Evolutionary conservation across 768 basidiomycete genomes (phyloP).

Genomic region (Pulveroboletus sp.): DNA sequence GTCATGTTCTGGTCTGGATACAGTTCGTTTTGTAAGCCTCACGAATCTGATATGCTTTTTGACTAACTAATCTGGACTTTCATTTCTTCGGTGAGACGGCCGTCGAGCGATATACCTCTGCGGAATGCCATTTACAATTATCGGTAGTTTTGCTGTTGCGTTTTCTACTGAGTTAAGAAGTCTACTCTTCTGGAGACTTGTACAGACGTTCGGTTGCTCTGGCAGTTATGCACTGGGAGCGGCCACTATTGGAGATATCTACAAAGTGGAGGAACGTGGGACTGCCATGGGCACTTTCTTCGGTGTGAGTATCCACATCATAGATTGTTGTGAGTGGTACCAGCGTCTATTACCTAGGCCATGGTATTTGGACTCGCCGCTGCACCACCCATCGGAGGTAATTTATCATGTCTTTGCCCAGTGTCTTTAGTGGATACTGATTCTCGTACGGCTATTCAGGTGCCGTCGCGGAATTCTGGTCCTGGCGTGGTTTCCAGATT

Average conservation of each 20-base stretch:
- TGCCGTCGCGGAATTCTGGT: constrained; percentile 50
- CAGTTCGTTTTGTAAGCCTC: constrained; percentile 43
- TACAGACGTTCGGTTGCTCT: constrained; percentile 36
- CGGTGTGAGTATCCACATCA: constrained; percentile 32
- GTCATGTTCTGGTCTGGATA: constrained; percentile 51
- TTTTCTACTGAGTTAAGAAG: constrained; percentile 35
- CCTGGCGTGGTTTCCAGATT: constrained; percentile 61
- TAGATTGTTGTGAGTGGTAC: neutral
- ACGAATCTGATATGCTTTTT: neutral
- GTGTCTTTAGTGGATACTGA: neutral
- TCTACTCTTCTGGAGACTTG: constrained; percentile 56
- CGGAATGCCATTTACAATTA: constrained; percentile 52
- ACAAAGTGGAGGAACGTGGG: no score
- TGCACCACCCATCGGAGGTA: constrained; percentile 56
- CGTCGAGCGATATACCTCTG: constrained; percentile 56
- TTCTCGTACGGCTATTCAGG: constrained; percentile 28
- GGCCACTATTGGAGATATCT: no score
- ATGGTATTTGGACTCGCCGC: constrained; percentile 55
- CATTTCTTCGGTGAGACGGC: constrained; percentile 46
- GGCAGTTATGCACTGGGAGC: no score
- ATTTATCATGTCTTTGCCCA: neutral
- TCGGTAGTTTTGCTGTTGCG: constrained; percentile 60
- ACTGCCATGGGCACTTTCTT: constrained; percentile 49
- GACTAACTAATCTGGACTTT: neutral
- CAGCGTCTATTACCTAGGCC: constrained; percentile 26